phyloP scores from a whole-genome alignment of 306 rosid species.

The Senna tora region DNA sequence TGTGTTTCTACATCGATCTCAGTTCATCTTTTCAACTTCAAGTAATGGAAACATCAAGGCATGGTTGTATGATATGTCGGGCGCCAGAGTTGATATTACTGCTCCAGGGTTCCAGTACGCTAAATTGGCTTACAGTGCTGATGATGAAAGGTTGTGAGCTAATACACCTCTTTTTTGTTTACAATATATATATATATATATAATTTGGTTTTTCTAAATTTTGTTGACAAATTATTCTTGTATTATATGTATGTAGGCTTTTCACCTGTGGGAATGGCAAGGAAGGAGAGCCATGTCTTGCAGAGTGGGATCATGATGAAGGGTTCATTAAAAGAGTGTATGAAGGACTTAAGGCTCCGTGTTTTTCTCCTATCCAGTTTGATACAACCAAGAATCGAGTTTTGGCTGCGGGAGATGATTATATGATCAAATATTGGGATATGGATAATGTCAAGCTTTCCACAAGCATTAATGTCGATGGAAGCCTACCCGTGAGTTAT shows the following conservation, averaged over 20 bases:
- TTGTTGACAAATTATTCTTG: conserved; percentile 3
- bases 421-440: conserved; percentile 49
- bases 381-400: conserved; percentile 36
- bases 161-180: background rate
- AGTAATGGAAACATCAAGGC: conserved; percentile 47
- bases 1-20: conserved; percentile 13
- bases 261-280: conserved; percentile 49
- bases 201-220: background rate
- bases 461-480: conserved; percentile 33
- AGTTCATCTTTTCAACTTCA: conserved; percentile 45
- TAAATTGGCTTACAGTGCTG: conserved; percentile 43
- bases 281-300: conserved; percentile 46
- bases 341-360: conserved; percentile 43
- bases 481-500: conserved; percentile 43
- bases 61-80: conserved; percentile 36
- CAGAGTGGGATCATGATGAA: conserved; percentile 53
- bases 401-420: conserved; percentile 55
- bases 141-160: conserved; percentile 43
- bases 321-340: conserved; percentile 41
- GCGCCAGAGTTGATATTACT: conserved; percentile 26
- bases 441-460: conserved; percentile 46
- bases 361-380: conserved; percentile 38
- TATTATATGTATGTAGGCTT: conserved; percentile 46
- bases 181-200: too few species aligned
- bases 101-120: conserved; percentile 45